These are phyloP conservation scores for Trapa bicornis DNA, from an alignment of 345 rosid genomes.

Conservation along the genomic window DNA sequence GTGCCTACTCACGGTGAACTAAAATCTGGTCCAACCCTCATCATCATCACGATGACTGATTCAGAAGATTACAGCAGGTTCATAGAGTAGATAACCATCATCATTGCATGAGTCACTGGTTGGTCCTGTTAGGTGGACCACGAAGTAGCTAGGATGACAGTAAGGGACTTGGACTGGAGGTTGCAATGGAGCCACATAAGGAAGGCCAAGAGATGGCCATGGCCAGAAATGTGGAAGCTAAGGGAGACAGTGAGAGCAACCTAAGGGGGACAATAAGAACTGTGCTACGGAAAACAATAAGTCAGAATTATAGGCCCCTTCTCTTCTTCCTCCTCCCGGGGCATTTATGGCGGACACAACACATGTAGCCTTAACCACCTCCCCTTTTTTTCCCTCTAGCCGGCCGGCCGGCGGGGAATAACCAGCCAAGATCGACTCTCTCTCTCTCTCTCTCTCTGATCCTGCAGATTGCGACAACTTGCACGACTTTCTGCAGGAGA, in stretches of 20 bases:
- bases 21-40: too few relatives aligned
- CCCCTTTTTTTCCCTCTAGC: conserved; percentile 10
- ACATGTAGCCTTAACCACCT: conserved; percentile 37
- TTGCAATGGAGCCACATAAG: not conserved
- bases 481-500: too few relatives aligned
- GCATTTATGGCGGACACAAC: conserved; percentile 27
- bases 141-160: not conserved
- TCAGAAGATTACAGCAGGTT: too few relatives aligned
- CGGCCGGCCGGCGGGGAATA: not conserved
- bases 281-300: conserved; percentile 19
- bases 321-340: not conserved
- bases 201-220: conserved; percentile 24
- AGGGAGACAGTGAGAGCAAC: conserved; percentile 34
- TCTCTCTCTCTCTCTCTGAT: too few relatives aligned
- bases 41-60: too few relatives aligned
- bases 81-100: too few relatives aligned
- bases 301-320: conserved; percentile 2
- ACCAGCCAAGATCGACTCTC: too few relatives aligned
- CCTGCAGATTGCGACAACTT: too few relatives aligned
- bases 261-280: conserved; percentile 31
- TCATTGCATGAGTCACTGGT: not conserved
- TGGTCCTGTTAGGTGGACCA: too few relatives aligned
- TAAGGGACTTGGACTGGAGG: not conserved
- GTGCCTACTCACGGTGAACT: not conserved
- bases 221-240: conserved; percentile 21